Evolutionary conservation across 225 moss, liverwort and hornwort species (phyloP).

Genomic region (Thuidium tamariscinum): DNA sequence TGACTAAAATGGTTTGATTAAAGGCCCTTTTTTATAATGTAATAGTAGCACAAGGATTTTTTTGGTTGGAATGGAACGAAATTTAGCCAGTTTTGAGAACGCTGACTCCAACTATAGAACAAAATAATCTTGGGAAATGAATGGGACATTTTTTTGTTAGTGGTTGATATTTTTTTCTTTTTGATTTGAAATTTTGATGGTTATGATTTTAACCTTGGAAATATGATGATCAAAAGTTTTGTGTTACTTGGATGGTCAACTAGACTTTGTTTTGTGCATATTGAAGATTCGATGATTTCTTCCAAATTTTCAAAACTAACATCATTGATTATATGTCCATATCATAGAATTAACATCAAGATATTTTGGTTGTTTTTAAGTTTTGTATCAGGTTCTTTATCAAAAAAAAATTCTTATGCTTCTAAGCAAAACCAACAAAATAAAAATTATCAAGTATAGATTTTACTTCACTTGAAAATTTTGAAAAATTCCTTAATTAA

Average conservation of each 20-base stretch:
- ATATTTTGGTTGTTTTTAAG: neutral
- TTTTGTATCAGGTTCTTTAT: too few relatives aligned
- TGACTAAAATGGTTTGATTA: too few relatives aligned
- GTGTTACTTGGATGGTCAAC: neutral
- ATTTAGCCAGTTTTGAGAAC: too few relatives aligned
- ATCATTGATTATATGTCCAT: neutral
- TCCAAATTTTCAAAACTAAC: rapidly evolving
- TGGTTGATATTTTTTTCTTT: neutral
- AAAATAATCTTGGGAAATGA: rapidly evolving
- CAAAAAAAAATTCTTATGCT: neutral
- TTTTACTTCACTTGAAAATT: neutral
- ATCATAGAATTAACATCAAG: neutral
- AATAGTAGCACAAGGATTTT: too few relatives aligned
- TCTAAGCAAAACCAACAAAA: neutral
- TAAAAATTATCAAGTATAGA: neutral
- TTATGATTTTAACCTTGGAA: neutral
- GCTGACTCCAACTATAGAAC: too few relatives aligned
- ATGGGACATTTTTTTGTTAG: neutral
- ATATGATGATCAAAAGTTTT: too few relatives aligned
- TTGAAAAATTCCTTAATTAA: neutral
- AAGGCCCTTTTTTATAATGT: too few relatives aligned
- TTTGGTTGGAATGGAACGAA: too few relatives aligned
- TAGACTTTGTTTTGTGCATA: neutral
- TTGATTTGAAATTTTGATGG: neutral
- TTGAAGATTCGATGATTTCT: neutral